phyloP scores from a whole-genome alignment of 257 asterid species.

The Solanum chaucha region DNA sequence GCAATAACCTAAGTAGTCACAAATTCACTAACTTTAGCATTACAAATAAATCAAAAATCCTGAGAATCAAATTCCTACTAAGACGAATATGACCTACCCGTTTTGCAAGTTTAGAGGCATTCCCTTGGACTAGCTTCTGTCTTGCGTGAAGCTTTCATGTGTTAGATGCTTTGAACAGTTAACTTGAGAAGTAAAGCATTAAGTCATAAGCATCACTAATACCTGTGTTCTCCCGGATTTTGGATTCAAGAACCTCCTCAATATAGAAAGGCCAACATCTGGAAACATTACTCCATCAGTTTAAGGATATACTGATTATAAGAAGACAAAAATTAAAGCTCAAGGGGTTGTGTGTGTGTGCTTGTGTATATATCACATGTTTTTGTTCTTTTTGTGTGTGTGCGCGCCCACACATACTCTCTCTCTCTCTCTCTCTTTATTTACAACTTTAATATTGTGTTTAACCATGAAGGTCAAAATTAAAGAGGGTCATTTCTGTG shows the following conservation, averaged over 20 bases:
- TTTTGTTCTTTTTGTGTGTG: neutral
- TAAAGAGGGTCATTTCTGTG: neutral
- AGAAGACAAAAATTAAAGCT: neutral
- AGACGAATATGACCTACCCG: slow-evolving; percentile 46
- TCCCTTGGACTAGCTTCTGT: slow-evolving; percentile 64
- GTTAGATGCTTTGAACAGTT: slow-evolving; percentile 22
- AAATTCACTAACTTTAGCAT: neutral
- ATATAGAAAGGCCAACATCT: slow-evolving; percentile 88
- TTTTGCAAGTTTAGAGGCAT: slow-evolving; percentile 84
- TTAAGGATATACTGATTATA: neutral
- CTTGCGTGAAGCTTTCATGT: slow-evolving; percentile 37
- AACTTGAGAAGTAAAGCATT: slow-evolving; percentile 1
- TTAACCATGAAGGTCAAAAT: neutral
- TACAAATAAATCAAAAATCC: neutral
- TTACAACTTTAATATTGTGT: neutral
- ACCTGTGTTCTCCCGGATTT: slow-evolving; percentile 51
- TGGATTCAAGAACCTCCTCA: slow-evolving; percentile 72
- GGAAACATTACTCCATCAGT: slow-evolving; percentile 12
- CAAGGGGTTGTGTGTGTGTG: neutral
- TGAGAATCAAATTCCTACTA: neutral
- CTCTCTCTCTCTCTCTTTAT: neutral
- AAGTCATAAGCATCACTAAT: slow-evolving; percentile 8
- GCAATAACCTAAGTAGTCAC: slow-evolving; percentile 74
- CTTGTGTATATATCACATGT: neutral
- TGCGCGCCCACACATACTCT: neutral